Conservation (phyloP, 768 basidiomycete species). For the Boletus pseudopeckii region DNA sequence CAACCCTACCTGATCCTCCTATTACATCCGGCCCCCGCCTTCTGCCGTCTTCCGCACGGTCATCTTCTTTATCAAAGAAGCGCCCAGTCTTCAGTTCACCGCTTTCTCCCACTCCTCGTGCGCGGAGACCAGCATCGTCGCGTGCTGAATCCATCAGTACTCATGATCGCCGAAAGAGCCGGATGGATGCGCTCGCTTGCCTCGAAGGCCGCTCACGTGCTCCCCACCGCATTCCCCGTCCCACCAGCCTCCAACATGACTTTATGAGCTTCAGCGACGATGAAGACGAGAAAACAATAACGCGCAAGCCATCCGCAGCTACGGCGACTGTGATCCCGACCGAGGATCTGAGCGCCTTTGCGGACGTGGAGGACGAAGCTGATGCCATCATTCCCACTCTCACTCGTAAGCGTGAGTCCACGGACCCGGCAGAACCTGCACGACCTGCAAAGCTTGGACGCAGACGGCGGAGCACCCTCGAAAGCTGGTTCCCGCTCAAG, state of each 20-base stretch:
- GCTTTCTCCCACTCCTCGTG: slow-evolving; percentile 10
- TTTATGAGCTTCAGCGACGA: slow-evolving; percentile 72
- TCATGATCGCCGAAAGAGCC: slow-evolving; percentile 43
- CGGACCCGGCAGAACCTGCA: slow-evolving; percentile 9
- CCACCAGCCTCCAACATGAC: slow-evolving; percentile 35
- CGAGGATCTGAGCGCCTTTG: slow-evolving; percentile 25
- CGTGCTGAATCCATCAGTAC: slow-evolving; percentile 43
- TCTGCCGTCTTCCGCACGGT: background rate
- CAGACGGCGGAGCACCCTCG: slow-evolving; percentile 42
- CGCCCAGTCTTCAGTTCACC: slow-evolving; percentile 18
- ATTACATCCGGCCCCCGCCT: background rate
- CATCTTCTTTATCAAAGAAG: slow-evolving; percentile 1
- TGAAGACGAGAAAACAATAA: slow-evolving; percentile 42
- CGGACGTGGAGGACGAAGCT: slow-evolving; percentile 33
- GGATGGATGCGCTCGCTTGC: slow-evolving; percentile 58
- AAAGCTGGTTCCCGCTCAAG: slow-evolving; percentile 53
- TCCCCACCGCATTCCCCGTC: slow-evolving; percentile 19
- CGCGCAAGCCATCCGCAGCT: background rate
- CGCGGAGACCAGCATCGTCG: slow-evolving; percentile 14
- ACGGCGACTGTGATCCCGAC: slow-evolving; percentile 11
- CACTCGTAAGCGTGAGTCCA: slow-evolving; percentile 5
- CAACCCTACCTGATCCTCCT: slow-evolving; percentile 47
- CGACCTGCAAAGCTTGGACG: slow-evolving; percentile 15
- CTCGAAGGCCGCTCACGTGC: slow-evolving; percentile 52
- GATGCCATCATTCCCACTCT: slow-evolving; percentile 22